Evolutionary conservation across 2,329 filamentous ascomycete genomes (phyloP).

Genomic region (Cadophora luteo-olivacea): DNA sequence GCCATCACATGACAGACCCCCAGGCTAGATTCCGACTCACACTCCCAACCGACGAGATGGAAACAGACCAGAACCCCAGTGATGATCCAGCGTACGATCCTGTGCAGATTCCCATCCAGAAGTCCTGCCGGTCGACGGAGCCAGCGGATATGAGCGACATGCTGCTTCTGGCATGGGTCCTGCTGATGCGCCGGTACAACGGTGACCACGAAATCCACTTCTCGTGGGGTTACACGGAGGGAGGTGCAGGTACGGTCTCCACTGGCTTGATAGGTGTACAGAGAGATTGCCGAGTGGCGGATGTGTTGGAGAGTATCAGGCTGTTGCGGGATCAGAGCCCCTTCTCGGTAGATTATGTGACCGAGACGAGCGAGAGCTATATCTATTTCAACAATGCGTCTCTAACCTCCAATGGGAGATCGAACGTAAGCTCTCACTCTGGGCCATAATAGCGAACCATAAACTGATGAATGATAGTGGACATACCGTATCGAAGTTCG

Average conservation of each 20-base stretch:
- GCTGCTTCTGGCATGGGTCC: slow-evolving; percentile 20
- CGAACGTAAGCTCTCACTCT: background rate
- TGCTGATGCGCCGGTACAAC: slow-evolving; percentile 14
- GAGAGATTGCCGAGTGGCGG: slow-evolving; percentile 17
- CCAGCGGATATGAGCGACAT: slow-evolving; percentile 21
- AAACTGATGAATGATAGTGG: slow-evolving; percentile 6
- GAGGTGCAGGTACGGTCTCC: slow-evolving; percentile 5
- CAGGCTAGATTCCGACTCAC: slow-evolving; percentile 15
- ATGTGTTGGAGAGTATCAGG: slow-evolving; percentile 16
- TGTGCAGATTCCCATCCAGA: slow-evolving; percentile 9
- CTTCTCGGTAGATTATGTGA: slow-evolving; percentile 14
- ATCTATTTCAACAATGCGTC: slow-evolving; percentile 21
- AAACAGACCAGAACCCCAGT: slow-evolving; percentile 12
- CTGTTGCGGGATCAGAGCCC: slow-evolving; percentile 16
- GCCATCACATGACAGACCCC: slow-evolving; percentile 16
- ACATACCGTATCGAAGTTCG: slow-evolving; percentile 21
- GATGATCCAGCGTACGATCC: slow-evolving; percentile 15
- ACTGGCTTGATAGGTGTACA: slow-evolving; percentile 13
- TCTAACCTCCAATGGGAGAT: background rate
- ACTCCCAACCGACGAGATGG: slow-evolving; percentile 15
- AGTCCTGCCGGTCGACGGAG: slow-evolving; percentile 11
- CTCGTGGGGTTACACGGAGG: slow-evolving; percentile 15
- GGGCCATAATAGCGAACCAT: no score
- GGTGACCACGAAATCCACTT: slow-evolving; percentile 12
- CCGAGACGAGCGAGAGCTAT: slow-evolving; percentile 18